Evolutionary conservation across 768 basidiomycete species (phyloP), one percentile per base, ranked within the genome.

Genomic region (Hericium erinaceus): DNA sequence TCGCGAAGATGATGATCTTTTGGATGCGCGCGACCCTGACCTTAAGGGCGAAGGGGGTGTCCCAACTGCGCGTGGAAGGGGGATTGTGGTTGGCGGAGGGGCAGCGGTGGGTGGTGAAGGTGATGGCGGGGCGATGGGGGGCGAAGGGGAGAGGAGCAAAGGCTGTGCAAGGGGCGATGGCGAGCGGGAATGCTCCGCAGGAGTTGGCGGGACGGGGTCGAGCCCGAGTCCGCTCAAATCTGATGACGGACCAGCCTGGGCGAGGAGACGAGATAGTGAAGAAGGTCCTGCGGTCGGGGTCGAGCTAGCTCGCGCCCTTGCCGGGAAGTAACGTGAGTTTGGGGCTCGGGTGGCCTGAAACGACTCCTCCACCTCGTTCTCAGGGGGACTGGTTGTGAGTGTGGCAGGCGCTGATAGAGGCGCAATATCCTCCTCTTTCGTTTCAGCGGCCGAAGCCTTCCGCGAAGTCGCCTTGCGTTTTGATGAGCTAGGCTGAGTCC

Each of bases 211-310:
- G 20, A 59, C 54, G 10, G 64, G 57, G 18, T 69, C 70, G 1
- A 68, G 57, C 12, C 41, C 44, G 7, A 22, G 66, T 16, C 49
- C 28, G 11, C 33, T 24, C 59, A 22, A 63, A 64, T 64, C 84
- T 80, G 22, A 38, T 3, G 75, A 66, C 18, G 76, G 26, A 13
- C 60, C 71, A 4, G 89, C 90, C 64, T 92, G 89, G 0, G 89
- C 89, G 22, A 92, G 74, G 3, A 92, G 73, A 26, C 87, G 81
- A 13, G 89, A 91, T 59, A 92, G 74, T 2, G 89, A 90, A 6
- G 89, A 91, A 1, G 85, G 88, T 11, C 88, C 85, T 4, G 82
- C 84, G 12, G 77, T 74, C 5, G 85, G 84, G 8, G 85, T 83
- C 13, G 86, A 85, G 61, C 80, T 84, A 18, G 85, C 74, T 46